A percentile compares a stretch with the other conserved stretches of the same genome.
These are phyloP conservation scores for Citrullus amarus DNA, from an alignment of 306 rosid species.

Conservation along the genomic window DNA sequence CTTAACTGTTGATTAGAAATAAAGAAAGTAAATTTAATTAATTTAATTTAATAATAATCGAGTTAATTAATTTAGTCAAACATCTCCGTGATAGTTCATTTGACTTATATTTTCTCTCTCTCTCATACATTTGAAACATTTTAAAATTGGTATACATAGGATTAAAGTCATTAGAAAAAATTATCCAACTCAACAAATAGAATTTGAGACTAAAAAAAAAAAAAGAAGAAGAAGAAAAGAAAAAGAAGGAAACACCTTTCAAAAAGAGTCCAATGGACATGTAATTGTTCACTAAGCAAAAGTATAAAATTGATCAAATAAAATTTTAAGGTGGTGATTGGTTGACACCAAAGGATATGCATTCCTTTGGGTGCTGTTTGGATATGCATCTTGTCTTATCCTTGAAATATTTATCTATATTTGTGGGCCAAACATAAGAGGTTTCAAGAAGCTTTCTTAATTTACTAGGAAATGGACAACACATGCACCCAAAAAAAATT, in stretches of 20 bases:
- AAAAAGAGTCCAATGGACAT: not conserved
- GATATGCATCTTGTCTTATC: not conserved
- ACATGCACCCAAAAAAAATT: not conserved
- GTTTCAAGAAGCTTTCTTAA: slow-evolving; percentile 4
- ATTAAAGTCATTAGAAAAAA: not conserved
- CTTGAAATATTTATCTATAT: not conserved
- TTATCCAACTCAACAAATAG: not conserved
- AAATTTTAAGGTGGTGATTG: not conserved
- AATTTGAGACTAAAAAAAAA: not conserved
- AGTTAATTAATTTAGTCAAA: not conserved
- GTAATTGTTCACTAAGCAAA: not conserved
- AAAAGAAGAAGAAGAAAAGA: too few relatives aligned
- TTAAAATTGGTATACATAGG: not conserved
- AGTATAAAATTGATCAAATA: not conserved
- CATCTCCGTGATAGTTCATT: not conserved
- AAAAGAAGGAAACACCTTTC: not conserved
- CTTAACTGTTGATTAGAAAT: too few relatives aligned
- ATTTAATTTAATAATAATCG: too few relatives aligned
- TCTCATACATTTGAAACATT: not conserved
- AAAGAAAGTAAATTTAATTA: too few relatives aligned
- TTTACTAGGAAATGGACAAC: not conserved
- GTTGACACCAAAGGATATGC: not conserved
- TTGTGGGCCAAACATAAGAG: slow-evolving; percentile 5
- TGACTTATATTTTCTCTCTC: not conserved
- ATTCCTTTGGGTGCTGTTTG: not conserved